Base-by-base conservation (phyloP, 1,284 basidiomycete species). In the Thelephora terrestris region DNA sequence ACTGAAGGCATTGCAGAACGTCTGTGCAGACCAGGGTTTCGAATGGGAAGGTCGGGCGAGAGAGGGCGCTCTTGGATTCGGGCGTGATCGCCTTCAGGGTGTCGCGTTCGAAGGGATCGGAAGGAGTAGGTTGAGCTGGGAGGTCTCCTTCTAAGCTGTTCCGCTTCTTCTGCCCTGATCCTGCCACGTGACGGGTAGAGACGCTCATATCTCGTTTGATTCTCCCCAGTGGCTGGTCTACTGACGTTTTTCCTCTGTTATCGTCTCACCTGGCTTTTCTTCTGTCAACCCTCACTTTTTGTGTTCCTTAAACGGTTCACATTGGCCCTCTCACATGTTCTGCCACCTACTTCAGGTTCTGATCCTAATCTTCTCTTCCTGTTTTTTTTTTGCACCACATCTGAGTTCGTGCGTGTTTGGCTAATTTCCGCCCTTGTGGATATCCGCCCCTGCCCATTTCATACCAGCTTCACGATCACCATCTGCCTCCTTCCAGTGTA, bases 51-150 rank as follows among this genome's bases (percentile, higher is more conserved):
- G 70, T 4, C 65, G 66, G 17, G 66, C 64, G 36, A 60, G 68
- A 35, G 70, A 75, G 40, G 70, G 70, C 40, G 63, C 64, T 17
- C 61, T 76, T 49, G 71, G 73, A 3, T 72, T 71, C 47, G 78
- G 76, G 46, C 68, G 70, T 60, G 80, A 82, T 62, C 71, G 75
- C 51, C 62, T 82, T 47, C 60, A 74, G 23, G 72, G 74, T 21
- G 58, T 80, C 50, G 78, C 77, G 25, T 78, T 73, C 57, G 79
- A 80, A 52, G 78, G 77, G 7, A 64, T 77, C 17, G 75, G 78
- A 10, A 62, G 69, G 50, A 81, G 78, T 54, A 58, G 65, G 45
- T 64, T 81, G 52, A 68, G 65, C 21, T 65, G 69, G 55, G 60
- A 59, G 51, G 61, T 61, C 48, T 52, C 43, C 36, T 46, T 45